Conservation (phyloP, 1,139 yeast species). For the Maudiozyma humilis region DNA sequence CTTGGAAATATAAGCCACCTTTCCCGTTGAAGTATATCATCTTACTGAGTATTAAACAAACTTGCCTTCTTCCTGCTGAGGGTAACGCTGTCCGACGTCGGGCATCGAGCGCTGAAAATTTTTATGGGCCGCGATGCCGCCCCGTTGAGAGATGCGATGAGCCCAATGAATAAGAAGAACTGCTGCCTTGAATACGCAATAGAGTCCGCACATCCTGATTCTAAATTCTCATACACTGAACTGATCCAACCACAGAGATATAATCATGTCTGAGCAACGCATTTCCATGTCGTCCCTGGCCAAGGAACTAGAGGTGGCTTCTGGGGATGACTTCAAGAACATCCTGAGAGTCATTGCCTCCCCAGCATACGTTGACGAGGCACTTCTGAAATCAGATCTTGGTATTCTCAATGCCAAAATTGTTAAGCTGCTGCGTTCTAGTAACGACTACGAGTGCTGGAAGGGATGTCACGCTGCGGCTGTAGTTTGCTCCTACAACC, state of each 20-base stretch:
- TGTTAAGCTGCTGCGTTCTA: conserved; percentile 45
- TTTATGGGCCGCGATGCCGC: neutral
- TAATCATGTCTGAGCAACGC: conserved; percentile 3
- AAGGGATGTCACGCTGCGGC: conserved; percentile 51
- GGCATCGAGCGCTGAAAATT: neutral
- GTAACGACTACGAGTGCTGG: conserved; percentile 48
- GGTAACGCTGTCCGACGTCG: too few relatives aligned
- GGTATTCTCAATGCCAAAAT: conserved; percentile 51
- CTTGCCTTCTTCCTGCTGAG: too few relatives aligned
- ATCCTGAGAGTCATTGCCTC: conserved; percentile 30
- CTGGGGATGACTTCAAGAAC: conserved; percentile 30
- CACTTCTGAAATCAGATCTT: conserved; percentile 44
- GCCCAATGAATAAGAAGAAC: neutral
- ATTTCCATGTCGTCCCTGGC: conserved; percentile 30
- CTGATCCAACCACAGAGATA: neutral
- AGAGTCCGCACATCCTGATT: too few relatives aligned
- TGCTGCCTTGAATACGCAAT: too few relatives aligned
- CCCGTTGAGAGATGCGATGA: neutral
- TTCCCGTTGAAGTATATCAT: too few relatives aligned
- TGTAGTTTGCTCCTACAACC: conserved; percentile 43
- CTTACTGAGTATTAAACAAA: too few relatives aligned
- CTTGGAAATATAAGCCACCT: too few relatives aligned
- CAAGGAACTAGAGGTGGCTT: conserved; percentile 29
- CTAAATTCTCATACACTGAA: neutral
- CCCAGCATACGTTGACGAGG: conserved; percentile 32